A percentile compares a stretch with the other conserved stretches of the same genome.
These are phyloP conservation scores for Globisporangium heterothallicum DNA, from an alignment of 352 stramenopile genomes.

Conservation along the genomic window DNA sequence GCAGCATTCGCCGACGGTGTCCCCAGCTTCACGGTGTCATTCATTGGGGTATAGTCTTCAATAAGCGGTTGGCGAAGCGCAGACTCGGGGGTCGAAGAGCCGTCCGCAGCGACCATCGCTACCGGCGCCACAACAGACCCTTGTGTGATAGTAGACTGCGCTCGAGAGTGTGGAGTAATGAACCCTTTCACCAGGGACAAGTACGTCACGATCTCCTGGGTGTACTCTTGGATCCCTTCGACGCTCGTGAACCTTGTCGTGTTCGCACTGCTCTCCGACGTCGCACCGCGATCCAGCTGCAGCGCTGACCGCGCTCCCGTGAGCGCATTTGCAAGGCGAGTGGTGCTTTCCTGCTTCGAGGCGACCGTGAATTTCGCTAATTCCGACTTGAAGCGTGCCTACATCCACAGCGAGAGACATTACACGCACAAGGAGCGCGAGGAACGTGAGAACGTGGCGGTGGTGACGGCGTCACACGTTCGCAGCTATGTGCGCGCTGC, in stretches of 20 bases:
- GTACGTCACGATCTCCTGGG: constrained; percentile 32
- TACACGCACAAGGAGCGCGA: neutral
- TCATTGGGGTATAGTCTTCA: constrained; percentile 16
- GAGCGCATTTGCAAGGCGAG: constrained; percentile 35
- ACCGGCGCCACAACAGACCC: constrained; percentile 9
- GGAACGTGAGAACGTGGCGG: too few species aligned
- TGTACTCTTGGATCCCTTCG: constrained; percentile 28
- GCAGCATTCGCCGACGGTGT: neutral
- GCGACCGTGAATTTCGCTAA: constrained; percentile 30
- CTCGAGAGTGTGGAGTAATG: constrained; percentile 8
- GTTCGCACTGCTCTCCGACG: constrained; percentile 11
- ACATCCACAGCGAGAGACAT: neutral
- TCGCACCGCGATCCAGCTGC: constrained; percentile 19
- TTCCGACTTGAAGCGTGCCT: constrained; percentile 44
- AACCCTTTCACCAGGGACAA: constrained; percentile 60
- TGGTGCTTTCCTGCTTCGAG: constrained; percentile 23
- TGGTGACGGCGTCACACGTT: too few species aligned
- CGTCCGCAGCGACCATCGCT: neutral
- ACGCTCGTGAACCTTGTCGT: constrained; percentile 21
- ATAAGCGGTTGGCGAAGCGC: constrained; percentile 40
- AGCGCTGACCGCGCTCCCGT: constrained; percentile 30
- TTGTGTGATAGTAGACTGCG: too few species aligned
- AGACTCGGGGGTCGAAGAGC: constrained; percentile 9
- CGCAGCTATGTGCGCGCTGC: too few species aligned
- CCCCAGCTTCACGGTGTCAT: neutral